Evolutionary conservation across 257 asterid species (phyloP), one percentile per base, ranked within the genome.

Genomic region (Knoxia roxburghii): DNA sequence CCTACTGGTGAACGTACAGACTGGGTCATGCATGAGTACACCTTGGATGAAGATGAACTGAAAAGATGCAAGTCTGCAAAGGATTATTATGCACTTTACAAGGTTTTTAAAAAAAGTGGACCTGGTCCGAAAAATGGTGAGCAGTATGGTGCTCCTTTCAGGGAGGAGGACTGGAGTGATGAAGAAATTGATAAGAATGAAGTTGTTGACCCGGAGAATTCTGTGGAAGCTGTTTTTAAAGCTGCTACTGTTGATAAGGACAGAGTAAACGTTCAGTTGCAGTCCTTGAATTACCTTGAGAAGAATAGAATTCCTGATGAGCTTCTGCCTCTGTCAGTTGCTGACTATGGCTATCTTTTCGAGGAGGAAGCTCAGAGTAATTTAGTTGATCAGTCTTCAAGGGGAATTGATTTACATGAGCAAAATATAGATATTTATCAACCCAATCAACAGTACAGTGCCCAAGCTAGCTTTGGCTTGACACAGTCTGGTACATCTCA

Each of bases 61-160:
- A 83, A 80, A 72, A 80, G 91, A 69, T 90, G 93, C 72, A 59
- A 37, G 7, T 53, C 60, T 40, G 87, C 68, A 29, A 79, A 64
- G 61, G 95, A 88, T 67, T 90, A 88, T 68, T 94, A 81, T 74
- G 97, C 91, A 10, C 76, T 94, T 15, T 94, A 85, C 88, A 94
- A 94, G 82, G 87, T 85, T 9, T 94, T 23, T 80, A 94, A 90
- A 81, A 94, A 94, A 78, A 94, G 99, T 71, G 99, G 99, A 15
- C 83, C 96, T 29, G 99, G 99, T 52, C 99, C 99, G n/a, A 94
- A 90, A 77, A 90, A 90, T 65, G 96, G 99, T 0, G 99, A 88
- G 86, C 92, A 94, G 69, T 94, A 94, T 75, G 99, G 99, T 40
- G 99, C 99, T 15, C 84, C 81, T 0, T 94, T 94, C 68, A 83